Evolutionary conservation across 225 moss, liverwort and hornwort species (phyloP), one percentile per base, ranked within the genome.

Genomic region (Anthoceros angustus): DNA sequence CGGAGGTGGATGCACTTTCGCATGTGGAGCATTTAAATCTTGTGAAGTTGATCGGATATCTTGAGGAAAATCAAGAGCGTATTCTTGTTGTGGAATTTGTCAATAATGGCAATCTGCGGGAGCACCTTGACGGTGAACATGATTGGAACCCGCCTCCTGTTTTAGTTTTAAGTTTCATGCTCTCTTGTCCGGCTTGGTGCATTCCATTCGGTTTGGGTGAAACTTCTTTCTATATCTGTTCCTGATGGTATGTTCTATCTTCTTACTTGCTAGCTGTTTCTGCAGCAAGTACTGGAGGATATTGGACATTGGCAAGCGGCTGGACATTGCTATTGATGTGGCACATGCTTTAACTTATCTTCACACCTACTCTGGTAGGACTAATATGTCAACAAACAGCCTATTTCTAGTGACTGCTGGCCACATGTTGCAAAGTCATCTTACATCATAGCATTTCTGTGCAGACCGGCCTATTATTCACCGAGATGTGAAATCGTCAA

Each of bases 21-120:
- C 83, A 86, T 71, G 88, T 89, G 67, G 86, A 89, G 64, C 88
- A 89, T 69, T 67, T 89, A 78, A 89, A 86, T 70, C 75, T 89
- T 74, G 88, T 89, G 74, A 84, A 75, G 77, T 65, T 89, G 68
- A 79, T 86, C 67, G 86, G 88, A 40, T 89, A 70, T 63, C 66
- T 89, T 82, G 88, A 80, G 72, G 86, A 84, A 68, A 73, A 68
- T 41, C 75, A 86, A 66, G 88, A 89, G 69, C 84, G 88, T 8
- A 80, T 89, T 68, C 82, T 89, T 64, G 88, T 89, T 61, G 84
- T 84, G 0, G 88, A 89, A 69, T 89, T 80, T 62, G 88, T 89
- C 64, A 73, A 81, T n/a, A 89, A 89, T 73, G 88, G 88, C 46
- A 89, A 79, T 72, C 74, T 89, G 62, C 82, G 88, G 69, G 84